A percentile compares a stretch with the other conserved stretches of the same genome.
These are phyloP conservation scores for Stephania cephalantha DNA, from an alignment of 164 flowering plant genomes.

Conservation along the genomic window DNA sequence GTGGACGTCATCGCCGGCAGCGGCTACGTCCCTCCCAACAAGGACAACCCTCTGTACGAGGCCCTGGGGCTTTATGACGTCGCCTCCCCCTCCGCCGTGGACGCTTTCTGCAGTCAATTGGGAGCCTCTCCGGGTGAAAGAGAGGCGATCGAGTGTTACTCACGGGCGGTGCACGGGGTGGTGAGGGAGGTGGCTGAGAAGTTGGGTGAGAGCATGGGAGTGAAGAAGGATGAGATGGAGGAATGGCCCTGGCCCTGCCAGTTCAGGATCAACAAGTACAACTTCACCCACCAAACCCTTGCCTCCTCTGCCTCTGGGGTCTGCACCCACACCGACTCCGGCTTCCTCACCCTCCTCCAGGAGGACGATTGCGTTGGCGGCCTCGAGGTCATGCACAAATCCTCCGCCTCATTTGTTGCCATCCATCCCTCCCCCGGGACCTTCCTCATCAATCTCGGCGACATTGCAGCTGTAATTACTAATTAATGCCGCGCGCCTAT, in stretches of 20 bases:
- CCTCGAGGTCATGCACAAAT: constrained; percentile 57
- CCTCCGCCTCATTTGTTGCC: constrained; percentile 34
- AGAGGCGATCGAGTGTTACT: constrained; percentile 41
- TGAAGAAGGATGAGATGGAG: constrained; percentile 24
- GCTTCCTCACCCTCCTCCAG: constrained; percentile 75
- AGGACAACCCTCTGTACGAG: constrained; percentile 56
- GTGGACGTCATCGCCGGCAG: constrained; percentile 49
- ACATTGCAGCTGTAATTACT: constrained; percentile 42
- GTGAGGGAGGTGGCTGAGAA: constrained; percentile 36
- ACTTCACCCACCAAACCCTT: constrained; percentile 45
- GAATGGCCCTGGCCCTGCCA: constrained; percentile 51
- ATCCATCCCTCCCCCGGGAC: constrained; percentile 57
- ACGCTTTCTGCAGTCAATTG: constrained; percentile 43
- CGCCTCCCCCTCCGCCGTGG: constrained; percentile 31
- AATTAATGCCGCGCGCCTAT: too few relatives aligned
- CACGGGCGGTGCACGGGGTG: constrained; percentile 35
- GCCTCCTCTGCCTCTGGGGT: constrained; percentile 52
- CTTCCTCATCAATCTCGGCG: constrained; percentile 71
- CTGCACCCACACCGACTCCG: constrained; percentile 63
- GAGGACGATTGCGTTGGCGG: constrained; percentile 74
- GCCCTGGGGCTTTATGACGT: constrained; percentile 64
- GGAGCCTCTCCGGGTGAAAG: constrained; percentile 51
- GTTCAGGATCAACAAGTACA: constrained; percentile 75
- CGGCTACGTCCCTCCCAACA: constrained; percentile 53
- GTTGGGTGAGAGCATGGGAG: constrained; percentile 42